Base-by-base conservation (phyloP, 257 asterid species). In the Gentiana macrophylla region DNA sequence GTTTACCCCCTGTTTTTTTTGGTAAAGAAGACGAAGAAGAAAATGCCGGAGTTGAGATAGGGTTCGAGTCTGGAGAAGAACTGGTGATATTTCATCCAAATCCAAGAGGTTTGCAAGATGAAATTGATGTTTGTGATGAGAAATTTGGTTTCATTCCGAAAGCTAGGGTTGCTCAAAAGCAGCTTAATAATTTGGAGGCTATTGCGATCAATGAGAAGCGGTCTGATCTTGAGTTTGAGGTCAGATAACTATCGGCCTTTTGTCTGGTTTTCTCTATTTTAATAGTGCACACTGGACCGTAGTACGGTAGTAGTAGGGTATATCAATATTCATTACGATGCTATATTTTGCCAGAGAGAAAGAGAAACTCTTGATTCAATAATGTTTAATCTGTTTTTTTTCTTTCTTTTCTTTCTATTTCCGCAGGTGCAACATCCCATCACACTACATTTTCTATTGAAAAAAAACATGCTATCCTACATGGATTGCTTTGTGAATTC, bases 171-270 rank as follows among this genome's bases (percentile, higher is more conserved):
- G 13, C 43, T 15, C 60, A 32, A 62, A 60, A 34, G 38, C 15
- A 12, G 36, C 7, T 12, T 3, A 43, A 8, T 48, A 35, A 34
- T 34, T 1, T 43, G 8, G 63, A 62, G 12, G 46, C 48, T 32
- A 1, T 33, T 3, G n/a, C 8, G 8, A 36, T 35, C 12, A 53
- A 67, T 37, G 72, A 61, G 47, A 67, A 61, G 52, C 50, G 60
- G 51, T 67, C 63, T 32, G 72, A 67, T 50, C 63, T 67, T 36
- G 60, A 67, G 13, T 44, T 55, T 38, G 72, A 61, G 72, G 67
- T 67, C 10, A 61, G 50, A 37, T 37, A 11, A 8, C 9, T 2
- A 48, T 4, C 12, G 3, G 11, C 12, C 24, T 33, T 3, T 24
- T 38, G 8, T 38, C 46, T 5, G 24, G 2, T 4, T 41, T 41